phyloP scores from a whole-genome alignment of 169 alveolate species.

The Plasmodium knowlesi region DNA sequence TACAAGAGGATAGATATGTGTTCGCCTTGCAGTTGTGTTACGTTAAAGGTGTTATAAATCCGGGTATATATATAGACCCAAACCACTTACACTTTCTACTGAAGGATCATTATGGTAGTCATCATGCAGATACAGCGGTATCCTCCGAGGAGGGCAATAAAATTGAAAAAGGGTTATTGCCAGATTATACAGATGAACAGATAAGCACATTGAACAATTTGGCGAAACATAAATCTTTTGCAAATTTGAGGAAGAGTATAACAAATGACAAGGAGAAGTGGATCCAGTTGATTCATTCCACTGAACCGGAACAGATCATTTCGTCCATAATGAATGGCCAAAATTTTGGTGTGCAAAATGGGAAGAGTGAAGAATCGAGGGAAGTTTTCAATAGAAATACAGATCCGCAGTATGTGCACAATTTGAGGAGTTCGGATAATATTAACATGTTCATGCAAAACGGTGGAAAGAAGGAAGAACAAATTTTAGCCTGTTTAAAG shows the following conservation, averaged over 20 bases:
- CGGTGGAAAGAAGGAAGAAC: slow-evolving; percentile 6
- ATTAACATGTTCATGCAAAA: not conserved
- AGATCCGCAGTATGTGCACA: not conserved
- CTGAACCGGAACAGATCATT: slow-evolving; percentile 69
- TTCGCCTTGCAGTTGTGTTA: slow-evolving; percentile 61
- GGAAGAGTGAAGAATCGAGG: slow-evolving; percentile 22
- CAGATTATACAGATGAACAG: slow-evolving; percentile 73
- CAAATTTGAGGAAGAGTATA: slow-evolving; percentile 36
- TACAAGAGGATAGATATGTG: slow-evolving; percentile 75
- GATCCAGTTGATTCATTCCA: slow-evolving; percentile 53
- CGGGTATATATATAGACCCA: not conserved
- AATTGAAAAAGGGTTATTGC: slow-evolving; percentile 34
- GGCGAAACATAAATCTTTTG: slow-evolving; percentile 31
- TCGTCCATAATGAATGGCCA: slow-evolving; percentile 28
- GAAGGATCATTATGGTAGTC: slow-evolving; percentile 75
- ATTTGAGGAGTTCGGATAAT: not conserved
- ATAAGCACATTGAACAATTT: slow-evolving; percentile 34
- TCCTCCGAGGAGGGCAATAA: not conserved
- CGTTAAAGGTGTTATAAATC: slow-evolving; percentile 58
- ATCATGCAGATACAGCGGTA: slow-evolving; percentile 2
- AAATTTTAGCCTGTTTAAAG: slow-evolving; percentile 57
- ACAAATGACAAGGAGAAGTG: slow-evolving; percentile 45
- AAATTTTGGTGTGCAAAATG: slow-evolving; percentile 11
- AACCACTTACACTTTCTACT: slow-evolving; percentile 52
- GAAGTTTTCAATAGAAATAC: not conserved